phyloP scores from a whole-genome alignment of 441 rosid species.

The Gossypium gossypioides region DNA sequence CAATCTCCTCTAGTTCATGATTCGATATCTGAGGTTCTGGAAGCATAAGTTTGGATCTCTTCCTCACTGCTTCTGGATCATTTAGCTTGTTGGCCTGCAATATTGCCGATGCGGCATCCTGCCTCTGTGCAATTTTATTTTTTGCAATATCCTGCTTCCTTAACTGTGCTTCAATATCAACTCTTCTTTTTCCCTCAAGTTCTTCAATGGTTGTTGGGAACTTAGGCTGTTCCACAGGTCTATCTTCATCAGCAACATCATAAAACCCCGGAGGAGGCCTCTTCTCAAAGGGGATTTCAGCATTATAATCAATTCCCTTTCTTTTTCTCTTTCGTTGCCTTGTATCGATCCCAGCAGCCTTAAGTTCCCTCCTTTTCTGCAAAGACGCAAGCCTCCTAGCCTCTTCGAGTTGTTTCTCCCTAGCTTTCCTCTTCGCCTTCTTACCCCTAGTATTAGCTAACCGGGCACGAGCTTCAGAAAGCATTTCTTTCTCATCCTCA shows the following conservation, averaged over 20 bases:
- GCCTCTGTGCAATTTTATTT: slow-evolving; percentile 84
- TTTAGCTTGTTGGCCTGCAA: slow-evolving; percentile 91
- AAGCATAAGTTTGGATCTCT: slow-evolving; percentile 85
- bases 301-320: slow-evolving; percentile 86
- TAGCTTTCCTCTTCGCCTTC: slow-evolving; percentile 91
- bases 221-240: slow-evolving; percentile 58
- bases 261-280: slow-evolving; percentile 88
- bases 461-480: slow-evolving; percentile 94
- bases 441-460: slow-evolving; percentile 91
- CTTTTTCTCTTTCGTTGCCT: slow-evolving; percentile 73
- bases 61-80: slow-evolving; percentile 91
- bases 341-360: slow-evolving; percentile 88
- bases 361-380: slow-evolving; percentile 90
- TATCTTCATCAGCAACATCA: slow-evolving; percentile 84
- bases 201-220: slow-evolving; percentile 91
- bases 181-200: slow-evolving; percentile 86
- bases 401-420: slow-evolving; percentile 97
- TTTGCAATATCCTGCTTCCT: slow-evolving; percentile 79
- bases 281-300: slow-evolving; percentile 94
- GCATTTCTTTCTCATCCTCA: slow-evolving; percentile 98
- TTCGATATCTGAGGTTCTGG: slow-evolving; percentile 96
- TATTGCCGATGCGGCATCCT: slow-evolving; percentile 88
- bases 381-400: slow-evolving; percentile 97
- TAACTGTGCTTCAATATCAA: slow-evolving; percentile 73
- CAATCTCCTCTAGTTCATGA: slow-evolving; percentile 84